These are phyloP conservation scores for Austroboletus olivaceoglutinosus DNA, from an alignment of 1,284 basidiomycete genomes.

Conservation along the genomic window DNA sequence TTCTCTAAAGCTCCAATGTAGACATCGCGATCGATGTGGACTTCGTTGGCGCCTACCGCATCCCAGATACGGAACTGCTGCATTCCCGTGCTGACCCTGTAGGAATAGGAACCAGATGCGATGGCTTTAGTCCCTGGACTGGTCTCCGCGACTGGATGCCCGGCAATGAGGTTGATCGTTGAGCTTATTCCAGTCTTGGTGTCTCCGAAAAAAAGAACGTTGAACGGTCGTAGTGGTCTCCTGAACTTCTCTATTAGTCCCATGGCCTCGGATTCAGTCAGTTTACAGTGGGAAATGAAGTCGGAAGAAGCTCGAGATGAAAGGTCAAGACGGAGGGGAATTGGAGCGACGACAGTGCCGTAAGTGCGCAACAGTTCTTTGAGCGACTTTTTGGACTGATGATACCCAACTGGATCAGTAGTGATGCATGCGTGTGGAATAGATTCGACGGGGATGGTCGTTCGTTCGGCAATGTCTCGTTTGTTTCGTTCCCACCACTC, in stretches of 20 bases:
- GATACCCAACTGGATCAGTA: neutral
- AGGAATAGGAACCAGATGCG: too few relatives aligned
- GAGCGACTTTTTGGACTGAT: neutral
- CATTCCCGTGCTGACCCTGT: neutral
- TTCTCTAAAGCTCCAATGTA: neutral
- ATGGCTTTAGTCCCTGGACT: too few relatives aligned
- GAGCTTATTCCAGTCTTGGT: neutral
- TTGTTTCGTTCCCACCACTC: conserved; percentile 9
- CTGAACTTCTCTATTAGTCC: neutral
- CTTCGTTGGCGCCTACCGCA: neutral
- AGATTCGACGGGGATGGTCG: neutral
- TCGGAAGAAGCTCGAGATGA: neutral
- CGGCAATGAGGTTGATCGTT: too few relatives aligned
- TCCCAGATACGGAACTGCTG: neutral
- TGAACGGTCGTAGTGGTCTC: neutral
- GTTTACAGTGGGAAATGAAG: neutral
- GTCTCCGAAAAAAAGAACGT: neutral
- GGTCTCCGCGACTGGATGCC: too few relatives aligned
- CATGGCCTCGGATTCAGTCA: neutral
- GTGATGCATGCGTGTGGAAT: neutral
- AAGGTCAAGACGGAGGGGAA: neutral
- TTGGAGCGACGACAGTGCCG: neutral
- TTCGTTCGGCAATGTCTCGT: neutral
- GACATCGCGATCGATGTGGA: neutral
- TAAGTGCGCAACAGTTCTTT: neutral